Base-by-base conservation (phyloP, 169 alveolate genomes). In the Plasmodium falciparum region DNA sequence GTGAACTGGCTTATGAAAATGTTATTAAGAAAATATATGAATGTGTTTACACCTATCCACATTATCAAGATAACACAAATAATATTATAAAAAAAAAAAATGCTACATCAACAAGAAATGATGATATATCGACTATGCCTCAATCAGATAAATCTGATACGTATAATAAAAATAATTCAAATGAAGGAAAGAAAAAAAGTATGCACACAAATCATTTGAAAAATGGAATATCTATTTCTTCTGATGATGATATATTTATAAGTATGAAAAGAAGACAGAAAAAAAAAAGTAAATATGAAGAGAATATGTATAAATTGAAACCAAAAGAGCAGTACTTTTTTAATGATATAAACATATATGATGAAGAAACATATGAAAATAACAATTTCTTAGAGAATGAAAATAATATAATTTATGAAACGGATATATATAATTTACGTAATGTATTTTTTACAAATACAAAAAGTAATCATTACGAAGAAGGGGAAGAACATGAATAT, bases 301-400 rank as follows among this genome's bases (percentile, higher is more conserved):
- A 50, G 49, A 12, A 15, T 5, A 49, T 73, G 15, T 73, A 17
- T 56, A 56, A 43, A 49, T 65, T 70, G 12, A 86, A 43, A 47
- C 74, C 83, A 26, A 86, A 56, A 61, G 88, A 86, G 62, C 92
- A 71, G 12, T 86, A 86, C 45, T 86, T 86, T 86, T 86, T 86
- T 73, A 86, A 72, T 73, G 73, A 70, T 52, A 71, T 86, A 58
- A 86, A 86, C 13, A 7, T 86, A 12, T 86, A 71, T 74, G 59
- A 86, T 59, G 92, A 86, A 47, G 92, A 86, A 62, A 24, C n/a
- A 59, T 24, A 86, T 49, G 70, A 58, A 17, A 61, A 65, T 61
- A 56, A 15, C 3, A 0, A 39, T 39, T 5, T 39, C 47, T 29
- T 52, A 22, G 88, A 52, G 43, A 72, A 45, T 12, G 88, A 86